These are phyloP conservation scores for Sarcomyxa edulis DNA, from an alignment of 768 basidiomycete species.

Conservation along the genomic window DNA sequence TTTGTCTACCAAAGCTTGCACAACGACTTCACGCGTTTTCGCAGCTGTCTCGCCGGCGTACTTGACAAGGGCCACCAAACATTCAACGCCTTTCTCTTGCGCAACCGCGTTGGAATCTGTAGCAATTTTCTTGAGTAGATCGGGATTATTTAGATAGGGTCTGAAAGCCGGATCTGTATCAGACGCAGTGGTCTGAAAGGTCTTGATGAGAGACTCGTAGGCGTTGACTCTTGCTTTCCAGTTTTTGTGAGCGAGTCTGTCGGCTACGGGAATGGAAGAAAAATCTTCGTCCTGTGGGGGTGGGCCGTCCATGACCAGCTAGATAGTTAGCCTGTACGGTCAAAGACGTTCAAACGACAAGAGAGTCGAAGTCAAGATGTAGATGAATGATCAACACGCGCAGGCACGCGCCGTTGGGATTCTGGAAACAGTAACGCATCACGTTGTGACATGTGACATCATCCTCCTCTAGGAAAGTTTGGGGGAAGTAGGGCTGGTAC, in stretches of 20 bases:
- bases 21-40: constrained; percentile 71
- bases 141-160: constrained; percentile 75
- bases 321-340: constrained; percentile 8
- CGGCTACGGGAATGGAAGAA: constrained; percentile 66
- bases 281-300: constrained; percentile 95
- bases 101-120: constrained; percentile 94
- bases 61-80: constrained; percentile 79
- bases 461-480: too few species aligned
- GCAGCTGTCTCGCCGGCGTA: constrained; percentile 87
- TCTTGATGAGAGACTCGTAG: constrained; percentile 83
- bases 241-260: constrained; percentile 90
- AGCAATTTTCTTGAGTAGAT: constrained; percentile 80
- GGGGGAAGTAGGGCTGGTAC: too few species aligned
- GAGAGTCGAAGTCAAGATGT: background rate
- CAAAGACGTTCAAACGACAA: too few species aligned
- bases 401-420: too few species aligned
- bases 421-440: too few species aligned
- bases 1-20: constrained; percentile 95
- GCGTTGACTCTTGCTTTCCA: constrained; percentile 98
- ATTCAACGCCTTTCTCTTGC: constrained; percentile 96
- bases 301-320: constrained; percentile 73
- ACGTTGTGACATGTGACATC: too few species aligned
- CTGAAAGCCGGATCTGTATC: constrained; percentile 94
- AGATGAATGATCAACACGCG: background rate
- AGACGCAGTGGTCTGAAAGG: constrained; percentile 83